phyloP scores from a whole-genome alignment of 192 early-diverging fungal species.

The Kappamyces sp. region DNA sequence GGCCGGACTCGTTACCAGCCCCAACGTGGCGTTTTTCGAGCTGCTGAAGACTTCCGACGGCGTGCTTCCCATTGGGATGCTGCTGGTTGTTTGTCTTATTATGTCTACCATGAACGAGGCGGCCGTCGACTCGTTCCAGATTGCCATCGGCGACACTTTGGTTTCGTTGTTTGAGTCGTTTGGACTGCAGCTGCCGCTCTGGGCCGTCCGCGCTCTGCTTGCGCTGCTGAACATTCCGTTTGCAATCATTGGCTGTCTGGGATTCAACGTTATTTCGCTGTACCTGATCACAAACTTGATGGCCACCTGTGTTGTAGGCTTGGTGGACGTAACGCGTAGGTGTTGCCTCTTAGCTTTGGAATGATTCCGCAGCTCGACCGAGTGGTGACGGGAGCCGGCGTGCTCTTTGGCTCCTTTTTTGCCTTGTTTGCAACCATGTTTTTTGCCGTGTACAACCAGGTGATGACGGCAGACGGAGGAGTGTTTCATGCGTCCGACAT shows the following conservation, averaged over 20 bases:
- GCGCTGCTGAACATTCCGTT: constrained; percentile 38
- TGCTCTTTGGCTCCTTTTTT: constrained; percentile 30
- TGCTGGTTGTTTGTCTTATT: constrained; percentile 31
- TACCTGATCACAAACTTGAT: constrained; percentile 38
- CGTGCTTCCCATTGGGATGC: constrained; percentile 22
- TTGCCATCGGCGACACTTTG: constrained; percentile 38
- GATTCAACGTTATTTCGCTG: constrained; percentile 26
- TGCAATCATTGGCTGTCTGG: constrained; percentile 21
- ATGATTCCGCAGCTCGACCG: constrained; percentile 25
- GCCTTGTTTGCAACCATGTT: constrained; percentile 26
- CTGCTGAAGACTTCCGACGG: constrained; percentile 21
- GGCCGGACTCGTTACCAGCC: constrained; percentile 20
- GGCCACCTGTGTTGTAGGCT: constrained; percentile 17
- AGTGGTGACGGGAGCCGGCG: constrained; percentile 23
- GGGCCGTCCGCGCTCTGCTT: constrained; percentile 14
- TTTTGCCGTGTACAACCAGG: constrained; percentile 11
- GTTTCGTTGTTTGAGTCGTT: constrained; percentile 17
- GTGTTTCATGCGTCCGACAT: constrained; percentile 3
- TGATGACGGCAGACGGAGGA: neutral
- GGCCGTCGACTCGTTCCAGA: constrained; percentile 46
- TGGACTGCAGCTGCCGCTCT: neutral
- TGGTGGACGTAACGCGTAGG: neutral
- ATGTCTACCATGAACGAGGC: constrained; percentile 40
- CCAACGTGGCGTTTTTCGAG: constrained; percentile 32
- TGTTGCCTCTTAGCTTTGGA: constrained; percentile 33